Base-by-base conservation (phyloP, 768 basidiomycete species). In the Lentinus tigrinus region DNA sequence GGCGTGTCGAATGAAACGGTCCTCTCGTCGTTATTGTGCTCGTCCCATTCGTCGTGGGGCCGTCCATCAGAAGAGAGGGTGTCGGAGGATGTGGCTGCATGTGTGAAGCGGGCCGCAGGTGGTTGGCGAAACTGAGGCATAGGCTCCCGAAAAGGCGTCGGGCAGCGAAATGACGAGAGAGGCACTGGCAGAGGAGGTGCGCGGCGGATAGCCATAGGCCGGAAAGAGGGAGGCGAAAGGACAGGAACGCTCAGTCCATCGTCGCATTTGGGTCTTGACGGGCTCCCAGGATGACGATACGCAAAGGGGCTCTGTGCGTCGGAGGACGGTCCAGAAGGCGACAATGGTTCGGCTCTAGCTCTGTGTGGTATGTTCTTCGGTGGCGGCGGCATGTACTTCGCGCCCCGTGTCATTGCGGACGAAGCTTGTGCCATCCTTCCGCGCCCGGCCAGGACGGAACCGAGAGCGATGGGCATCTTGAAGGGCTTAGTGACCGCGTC, bases 331-430 rank as follows among this genome's bases (percentile, higher is more conserved):
- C 6, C 16, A 8, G 2, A 10, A 40, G 39, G 39, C 39, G 19
- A 40, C 14, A 19, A 8, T 6, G 4, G 7, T 16, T 42, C 19
- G 4, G 27, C 34, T 14, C n/a, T n/a, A n/a, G n/a, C n/a, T n/a
- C n/a, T n/a, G n/a, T 16, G 31, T 21, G 8, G 19, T n/a, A 6
- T 14, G 43, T 23, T 23, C 50, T 46, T 27, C 3, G 38, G 52
- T n/a, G 57, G 57, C 2, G 57, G 57, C 9, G 57, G 58, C n/a
- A 54, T n/a, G 23, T 59, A 59, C 5, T 51, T 43, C 8, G 27
- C 26, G 3, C 4, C 38, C 38, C 21, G 6, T 10, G n/a, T 3
- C 39, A 6, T 19, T 5, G 19, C 19, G 16, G 39, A 16, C 6
- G 39, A 26, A 8, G 4, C 4, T n/a, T 13, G 14, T 31, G 4